Percentiles rank a stretch among this genome's conserved stretches.
Conservation (phyloP, 495 filamentous ascomycete species). For the Aspergillus hancockii region DNA sequence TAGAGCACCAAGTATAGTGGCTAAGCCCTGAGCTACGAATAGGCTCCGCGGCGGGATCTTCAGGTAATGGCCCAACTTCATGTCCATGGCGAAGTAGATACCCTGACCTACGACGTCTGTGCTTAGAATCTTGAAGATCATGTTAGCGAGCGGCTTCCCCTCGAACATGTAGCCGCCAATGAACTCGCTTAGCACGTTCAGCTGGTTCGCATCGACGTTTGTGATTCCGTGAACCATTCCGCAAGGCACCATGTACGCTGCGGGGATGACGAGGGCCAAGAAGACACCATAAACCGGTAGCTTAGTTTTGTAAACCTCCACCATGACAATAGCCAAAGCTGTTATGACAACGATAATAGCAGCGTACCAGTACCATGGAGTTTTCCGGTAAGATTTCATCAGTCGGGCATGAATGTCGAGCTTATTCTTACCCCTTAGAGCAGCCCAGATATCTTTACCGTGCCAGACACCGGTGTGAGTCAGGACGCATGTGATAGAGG, state of each 20-base stretch:
- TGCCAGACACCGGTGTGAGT: slow-evolving; percentile 63
- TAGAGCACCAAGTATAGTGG: slow-evolving; percentile 39
- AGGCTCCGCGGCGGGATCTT: slow-evolving; percentile 41
- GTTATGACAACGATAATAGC: slow-evolving; percentile 72
- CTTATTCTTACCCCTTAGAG: slow-evolving; percentile 47
- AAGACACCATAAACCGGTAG: slow-evolving; percentile 82
- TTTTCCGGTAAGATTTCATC: slow-evolving; percentile 75
- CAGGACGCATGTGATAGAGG: slow-evolving; percentile 68
- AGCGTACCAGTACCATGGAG: slow-evolving; percentile 78
- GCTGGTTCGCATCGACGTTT: slow-evolving; percentile 70
- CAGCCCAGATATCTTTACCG: slow-evolving; percentile 56
- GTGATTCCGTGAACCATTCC: slow-evolving; percentile 88
- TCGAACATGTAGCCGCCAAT: slow-evolving; percentile 31
- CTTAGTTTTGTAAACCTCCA: slow-evolving; percentile 75
- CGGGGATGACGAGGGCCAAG: slow-evolving; percentile 71
- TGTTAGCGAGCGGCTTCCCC: slow-evolving; percentile 31
- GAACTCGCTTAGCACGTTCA: slow-evolving; percentile 45
- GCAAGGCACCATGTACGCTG: slow-evolving; percentile 77
- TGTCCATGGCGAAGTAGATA: slow-evolving; percentile 39
- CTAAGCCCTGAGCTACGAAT: slow-evolving; percentile 41
- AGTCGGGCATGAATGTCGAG: slow-evolving; percentile 71
- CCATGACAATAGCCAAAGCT: slow-evolving; percentile 77
- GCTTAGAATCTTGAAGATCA: slow-evolving; percentile 23
- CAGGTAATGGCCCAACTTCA: slow-evolving; percentile 47
- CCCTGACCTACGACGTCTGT: slow-evolving; percentile 1